A percentile compares a stretch with the other conserved stretches of the same genome.
phyloP scores from a whole-genome alignment of 2,329 filamentous ascomycete species.

The Monilinia aucupariae region DNA sequence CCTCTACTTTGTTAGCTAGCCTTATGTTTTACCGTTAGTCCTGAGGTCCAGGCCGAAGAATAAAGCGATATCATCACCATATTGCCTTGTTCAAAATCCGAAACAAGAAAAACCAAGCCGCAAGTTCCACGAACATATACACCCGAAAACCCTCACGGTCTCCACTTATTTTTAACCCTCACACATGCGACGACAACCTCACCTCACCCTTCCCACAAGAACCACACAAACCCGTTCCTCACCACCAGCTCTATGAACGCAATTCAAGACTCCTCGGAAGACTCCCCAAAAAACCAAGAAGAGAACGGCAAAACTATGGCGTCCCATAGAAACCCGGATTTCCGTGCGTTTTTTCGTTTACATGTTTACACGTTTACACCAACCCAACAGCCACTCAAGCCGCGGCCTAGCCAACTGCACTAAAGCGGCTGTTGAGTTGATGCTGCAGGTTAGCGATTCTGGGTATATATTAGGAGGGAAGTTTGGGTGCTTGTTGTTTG shows the following conservation, averaged over 20 bases:
- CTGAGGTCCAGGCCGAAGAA: too few species aligned
- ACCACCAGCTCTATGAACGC: not conserved
- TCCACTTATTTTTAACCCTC: not conserved
- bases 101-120: too few species aligned
- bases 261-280: not conserved
- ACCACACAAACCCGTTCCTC: too few species aligned
- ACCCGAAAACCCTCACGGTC: not conserved
- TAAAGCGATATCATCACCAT: too few species aligned
- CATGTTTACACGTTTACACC: too few species aligned
- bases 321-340: too few species aligned
- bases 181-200: not conserved
- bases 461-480: not conserved
- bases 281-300: not conserved
- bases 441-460: not conserved
- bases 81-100: not conserved
- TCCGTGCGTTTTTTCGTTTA: too few species aligned
- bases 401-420: too few species aligned
- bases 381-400: not conserved
- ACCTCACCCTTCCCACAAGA: too few species aligned
- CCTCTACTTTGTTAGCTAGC: not conserved
- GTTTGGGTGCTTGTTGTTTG: not conserved
- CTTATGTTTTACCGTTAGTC: too few species aligned
- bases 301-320: not conserved
- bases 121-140: too few species aligned
- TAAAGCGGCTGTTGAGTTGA: not conserved